phyloP scores from a whole-genome alignment of 805 yeast genomes.

The Wilhelminamyces savonicus region DNA sequence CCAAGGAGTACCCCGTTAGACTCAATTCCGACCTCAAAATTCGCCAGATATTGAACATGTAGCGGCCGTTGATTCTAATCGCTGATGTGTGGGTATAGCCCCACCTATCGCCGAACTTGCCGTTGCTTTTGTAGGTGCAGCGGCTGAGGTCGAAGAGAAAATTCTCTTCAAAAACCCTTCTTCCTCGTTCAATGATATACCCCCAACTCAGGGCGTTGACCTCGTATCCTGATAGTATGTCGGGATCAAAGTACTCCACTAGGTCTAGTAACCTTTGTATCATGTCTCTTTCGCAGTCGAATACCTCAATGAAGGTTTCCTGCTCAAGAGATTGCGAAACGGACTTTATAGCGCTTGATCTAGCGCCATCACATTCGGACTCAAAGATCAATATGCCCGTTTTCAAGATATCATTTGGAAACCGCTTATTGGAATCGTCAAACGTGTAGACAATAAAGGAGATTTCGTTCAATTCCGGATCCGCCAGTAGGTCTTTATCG shows the following conservation, averaged over 20 bases:
- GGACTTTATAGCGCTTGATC: not conserved
- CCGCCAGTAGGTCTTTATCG: slow-evolving; percentile 43
- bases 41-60: slow-evolving; percentile 83
- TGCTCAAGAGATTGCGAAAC: no score
- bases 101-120: slow-evolving; percentile 65
- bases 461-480: slow-evolving; percentile 59
- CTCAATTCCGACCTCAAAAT: slow-evolving; percentile 55
- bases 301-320: slow-evolving; percentile 16
- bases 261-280: slow-evolving; percentile 48
- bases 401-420: not conserved
- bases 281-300: slow-evolving; percentile 53
- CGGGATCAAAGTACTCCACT: slow-evolving; percentile 72
- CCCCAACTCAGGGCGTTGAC: slow-evolving; percentile 86
- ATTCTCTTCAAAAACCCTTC: slow-evolving; percentile 41
- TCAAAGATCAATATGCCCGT: not conserved
- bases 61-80: slow-evolving; percentile 70
- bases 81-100: slow-evolving; percentile 75
- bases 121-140: slow-evolving; percentile 40
- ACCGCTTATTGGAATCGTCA: slow-evolving; percentile 31
- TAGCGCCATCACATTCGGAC: not conserved
- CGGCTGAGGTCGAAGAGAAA: slow-evolving; percentile 58
- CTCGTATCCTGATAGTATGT: slow-evolving; percentile 81
- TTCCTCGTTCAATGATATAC: slow-evolving; percentile 63
- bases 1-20: slow-evolving; percentile 65
- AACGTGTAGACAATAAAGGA: slow-evolving; percentile 58